Evolutionary conservation across 2,329 filamentous ascomycete species (phyloP).

Genomic region (Nemania abortiva): DNA sequence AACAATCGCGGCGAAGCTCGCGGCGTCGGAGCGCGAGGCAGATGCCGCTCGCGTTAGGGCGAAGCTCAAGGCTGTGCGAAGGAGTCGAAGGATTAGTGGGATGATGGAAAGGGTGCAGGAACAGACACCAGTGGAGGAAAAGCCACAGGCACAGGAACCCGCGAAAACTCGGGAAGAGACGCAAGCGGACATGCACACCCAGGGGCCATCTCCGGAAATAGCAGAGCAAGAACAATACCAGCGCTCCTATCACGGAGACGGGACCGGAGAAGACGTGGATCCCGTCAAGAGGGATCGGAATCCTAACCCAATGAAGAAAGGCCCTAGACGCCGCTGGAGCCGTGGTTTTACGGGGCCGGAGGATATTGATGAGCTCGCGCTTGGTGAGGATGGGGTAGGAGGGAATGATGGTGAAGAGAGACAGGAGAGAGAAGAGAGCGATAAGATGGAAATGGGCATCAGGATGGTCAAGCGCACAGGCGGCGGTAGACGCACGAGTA

Average conservation of each 20-base stretch:
- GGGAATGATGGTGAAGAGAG: background rate
- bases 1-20: conserved; percentile 72
- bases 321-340: conserved; percentile 17
- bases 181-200: background rate
- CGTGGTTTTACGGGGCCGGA: background rate
- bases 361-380: conserved; percentile 29
- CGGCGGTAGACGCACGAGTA: conserved; percentile 63
- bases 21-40: conserved; percentile 72
- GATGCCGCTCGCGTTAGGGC: conserved; percentile 73
- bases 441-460: conserved; percentile 10
- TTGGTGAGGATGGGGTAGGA: background rate
- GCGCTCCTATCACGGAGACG: conserved; percentile 21
- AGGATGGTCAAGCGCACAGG: conserved; percentile 42
- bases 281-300: conserved; percentile 46
- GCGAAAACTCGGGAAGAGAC: background rate
- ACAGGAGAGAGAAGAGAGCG: conserved; percentile 5
- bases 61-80: conserved; percentile 68
- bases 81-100: conserved; percentile 47
- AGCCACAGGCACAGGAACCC: background rate
- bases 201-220: background rate
- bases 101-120: conserved; percentile 2
- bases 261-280: conserved; percentile 40
- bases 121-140: background rate
- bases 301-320: conserved; percentile 17
- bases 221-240: conserved; percentile 27